A percentile compares a stretch with the other conserved stretches of the same genome.
Evolutionary conservation across 306 rosid genomes (phyloP).

Genomic region (Glycine soja): DNA sequence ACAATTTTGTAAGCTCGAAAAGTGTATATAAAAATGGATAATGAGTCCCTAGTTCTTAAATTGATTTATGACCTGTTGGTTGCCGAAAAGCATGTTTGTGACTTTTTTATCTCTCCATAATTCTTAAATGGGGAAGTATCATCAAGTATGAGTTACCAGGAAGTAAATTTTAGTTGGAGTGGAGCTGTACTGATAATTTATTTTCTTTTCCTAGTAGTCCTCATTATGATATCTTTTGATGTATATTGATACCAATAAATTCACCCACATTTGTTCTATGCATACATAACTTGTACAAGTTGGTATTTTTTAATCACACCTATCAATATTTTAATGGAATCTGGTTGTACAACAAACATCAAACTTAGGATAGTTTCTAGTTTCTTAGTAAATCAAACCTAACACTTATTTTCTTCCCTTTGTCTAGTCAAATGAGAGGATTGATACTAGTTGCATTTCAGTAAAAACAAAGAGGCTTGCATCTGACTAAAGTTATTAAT

Average conservation of each 20-base stretch:
- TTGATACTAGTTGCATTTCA: conserved; percentile 5
- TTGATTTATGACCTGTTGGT: conserved; percentile 25
- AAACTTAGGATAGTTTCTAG: conserved; percentile 23
- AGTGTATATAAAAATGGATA: not conserved
- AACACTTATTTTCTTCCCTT: not conserved
- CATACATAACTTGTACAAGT: not conserved
- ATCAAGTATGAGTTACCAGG: conserved; percentile 16
- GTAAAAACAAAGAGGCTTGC: conserved; percentile 20
- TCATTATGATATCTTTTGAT: not conserved
- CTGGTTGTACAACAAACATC: conserved; percentile 25
- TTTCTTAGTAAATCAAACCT: conserved; percentile 28
- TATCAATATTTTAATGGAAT: conserved; percentile 32
- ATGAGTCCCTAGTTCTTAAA: conserved; percentile 8
- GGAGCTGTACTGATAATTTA: conserved; percentile 18
- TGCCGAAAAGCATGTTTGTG: conserved; percentile 29
- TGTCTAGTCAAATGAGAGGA: conserved; percentile 4
- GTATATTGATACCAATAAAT: not conserved
- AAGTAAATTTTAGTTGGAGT: conserved; percentile 22
- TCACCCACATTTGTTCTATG: not conserved
- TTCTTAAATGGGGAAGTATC: conserved; percentile 17
- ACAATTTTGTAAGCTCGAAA: not conserved
- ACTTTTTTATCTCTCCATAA: not conserved
- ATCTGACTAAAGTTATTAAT: not conserved
- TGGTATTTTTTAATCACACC: conserved; percentile 28
- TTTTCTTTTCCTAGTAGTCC: conserved; percentile 2